A percentile compares a stretch with the other conserved stretches of the same genome.
phyloP scores from a whole-genome alignment of 2,329 filamentous ascomycete genomes.

The Fusarium coffeatum region DNA sequence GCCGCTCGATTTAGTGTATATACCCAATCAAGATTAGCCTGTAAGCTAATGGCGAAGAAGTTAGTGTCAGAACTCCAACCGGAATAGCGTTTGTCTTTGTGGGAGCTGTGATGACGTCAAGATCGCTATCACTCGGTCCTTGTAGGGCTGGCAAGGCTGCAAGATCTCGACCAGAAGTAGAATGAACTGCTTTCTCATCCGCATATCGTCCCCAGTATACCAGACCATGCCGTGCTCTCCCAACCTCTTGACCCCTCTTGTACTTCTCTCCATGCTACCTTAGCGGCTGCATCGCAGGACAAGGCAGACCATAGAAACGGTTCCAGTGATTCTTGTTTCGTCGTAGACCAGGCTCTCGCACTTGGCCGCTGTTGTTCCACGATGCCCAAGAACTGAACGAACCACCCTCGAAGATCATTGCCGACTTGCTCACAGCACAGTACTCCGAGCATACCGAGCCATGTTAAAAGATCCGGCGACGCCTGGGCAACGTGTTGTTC shows the following conservation, averaged over 20 bases:
- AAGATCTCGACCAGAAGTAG: not conserved
- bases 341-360: fast-evolving
- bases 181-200: not conserved
- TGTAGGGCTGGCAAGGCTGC: fast-evolving
- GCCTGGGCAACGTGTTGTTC: fast-evolving
- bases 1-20: not conserved
- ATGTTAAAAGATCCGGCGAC: not conserved
- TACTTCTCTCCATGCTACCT: not conserved
- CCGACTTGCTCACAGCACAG: constrained; percentile 4
- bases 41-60: fast-evolving
- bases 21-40: not conserved
- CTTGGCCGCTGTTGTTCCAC: not conserved
- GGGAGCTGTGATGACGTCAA: not conserved
- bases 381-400: fast-evolving
- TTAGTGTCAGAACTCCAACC: not conserved
- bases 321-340: not conserved
- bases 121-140: not conserved
- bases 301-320: not conserved
- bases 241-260: not conserved
- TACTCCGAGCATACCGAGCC: not conserved
- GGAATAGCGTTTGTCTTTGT: not conserved
- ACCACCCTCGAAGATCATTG: not conserved
- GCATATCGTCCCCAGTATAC: constrained; percentile 10
- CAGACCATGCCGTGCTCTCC: not conserved
- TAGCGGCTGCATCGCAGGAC: not conserved